These are phyloP conservation scores for Hypoxylon lienhwacheense DNA, from an alignment of 495 filamentous ascomycete genomes.

Conservation along the genomic window DNA sequence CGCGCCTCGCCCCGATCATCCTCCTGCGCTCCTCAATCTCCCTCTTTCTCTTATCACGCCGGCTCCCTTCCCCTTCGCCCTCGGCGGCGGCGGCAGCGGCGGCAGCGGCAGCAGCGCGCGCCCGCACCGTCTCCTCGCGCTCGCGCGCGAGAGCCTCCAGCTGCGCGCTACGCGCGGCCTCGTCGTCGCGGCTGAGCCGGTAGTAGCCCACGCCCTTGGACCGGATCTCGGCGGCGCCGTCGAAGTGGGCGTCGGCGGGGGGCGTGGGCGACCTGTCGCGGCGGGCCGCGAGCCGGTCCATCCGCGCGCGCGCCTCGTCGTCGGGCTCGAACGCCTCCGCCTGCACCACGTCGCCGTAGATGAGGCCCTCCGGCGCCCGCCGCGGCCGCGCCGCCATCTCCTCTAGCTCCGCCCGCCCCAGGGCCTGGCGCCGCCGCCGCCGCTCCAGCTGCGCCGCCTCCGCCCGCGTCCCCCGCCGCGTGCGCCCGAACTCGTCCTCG, in stretches of 20 bases:
- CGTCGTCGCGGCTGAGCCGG: constrained; percentile 76
- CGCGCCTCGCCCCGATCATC: constrained; percentile 56
- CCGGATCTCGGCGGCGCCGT: constrained; percentile 77
- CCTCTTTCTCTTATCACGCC: constrained; percentile 42
- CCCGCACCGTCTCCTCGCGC: constrained; percentile 67
- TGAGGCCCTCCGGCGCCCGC: constrained; percentile 65
- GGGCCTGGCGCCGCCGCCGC: constrained; percentile 41
- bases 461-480: constrained; percentile 64
- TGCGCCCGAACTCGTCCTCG: constrained; percentile 86
- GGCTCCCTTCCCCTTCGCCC: constrained; percentile 57
- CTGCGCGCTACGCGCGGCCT: constrained; percentile 63
- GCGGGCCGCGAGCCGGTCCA: constrained; percentile 71
- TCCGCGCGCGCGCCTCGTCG: constrained; percentile 55
- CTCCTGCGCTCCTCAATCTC: constrained; percentile 56
- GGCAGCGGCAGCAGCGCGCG: too few relatives aligned
- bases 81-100: too few relatives aligned
- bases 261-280: constrained; percentile 76
- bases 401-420: constrained; percentile 52
- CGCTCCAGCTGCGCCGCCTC: constrained; percentile 62
- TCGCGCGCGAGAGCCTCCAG: constrained; percentile 72
- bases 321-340: constrained; percentile 75
- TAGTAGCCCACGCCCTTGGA: constrained; percentile 91
- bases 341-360: constrained; percentile 83
- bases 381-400: constrained; percentile 56
- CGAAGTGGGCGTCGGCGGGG: constrained; percentile 78